phyloP scores from a whole-genome alignment of 768 basidiomycete genomes.

The Termitomyces sp. region DNA sequence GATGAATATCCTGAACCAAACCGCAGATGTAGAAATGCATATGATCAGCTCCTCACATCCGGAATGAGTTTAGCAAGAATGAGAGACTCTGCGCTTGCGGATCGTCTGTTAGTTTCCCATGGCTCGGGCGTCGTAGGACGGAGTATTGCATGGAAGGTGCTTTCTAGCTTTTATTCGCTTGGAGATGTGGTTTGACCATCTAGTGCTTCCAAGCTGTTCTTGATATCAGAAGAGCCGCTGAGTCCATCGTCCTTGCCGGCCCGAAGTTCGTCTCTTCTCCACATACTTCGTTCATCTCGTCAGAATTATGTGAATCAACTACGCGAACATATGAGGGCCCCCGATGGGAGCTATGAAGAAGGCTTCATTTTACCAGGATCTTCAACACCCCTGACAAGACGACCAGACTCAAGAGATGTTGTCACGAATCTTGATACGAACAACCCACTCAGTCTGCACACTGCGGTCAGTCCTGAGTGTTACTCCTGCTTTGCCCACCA shows the following conservation, averaged over 20 bases:
- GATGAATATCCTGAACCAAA: constrained; percentile 7
- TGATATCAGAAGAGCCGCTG: constrained; percentile 62
- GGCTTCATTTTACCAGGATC: constrained; percentile 55
- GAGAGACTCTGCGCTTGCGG: constrained; percentile 59
- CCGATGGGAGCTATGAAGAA: constrained; percentile 80
- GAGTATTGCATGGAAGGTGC: constrained; percentile 84
- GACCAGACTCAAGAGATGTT: constrained; percentile 18
- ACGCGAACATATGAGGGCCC: constrained; percentile 70
- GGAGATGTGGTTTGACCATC: constrained; percentile 14
- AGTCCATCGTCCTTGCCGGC: constrained; percentile 38
- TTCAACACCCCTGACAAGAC: constrained; percentile 21
- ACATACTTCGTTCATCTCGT: constrained; percentile 44
- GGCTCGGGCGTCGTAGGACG: constrained; percentile 58
- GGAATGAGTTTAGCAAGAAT: constrained; percentile 55
- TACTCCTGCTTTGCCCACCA: background rate
- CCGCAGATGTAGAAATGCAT: constrained; percentile 30
- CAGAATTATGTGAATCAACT: constrained; percentile 53
- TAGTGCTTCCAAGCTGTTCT: constrained; percentile 50
- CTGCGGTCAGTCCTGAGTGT: constrained; percentile 43
- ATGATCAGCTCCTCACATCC: constrained; percentile 44
- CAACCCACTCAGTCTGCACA: constrained; percentile 78
- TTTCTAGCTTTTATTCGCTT: constrained; percentile 8
- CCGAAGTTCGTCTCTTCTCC: constrained; percentile 28
- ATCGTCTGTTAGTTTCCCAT: constrained; percentile 45
- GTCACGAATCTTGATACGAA: constrained; percentile 56